Evolutionary conservation across 2,329 filamentous ascomycete genomes (phyloP), one percentile per base, ranked within the genome.

Genomic region (Hypoxylon sp.): DNA sequence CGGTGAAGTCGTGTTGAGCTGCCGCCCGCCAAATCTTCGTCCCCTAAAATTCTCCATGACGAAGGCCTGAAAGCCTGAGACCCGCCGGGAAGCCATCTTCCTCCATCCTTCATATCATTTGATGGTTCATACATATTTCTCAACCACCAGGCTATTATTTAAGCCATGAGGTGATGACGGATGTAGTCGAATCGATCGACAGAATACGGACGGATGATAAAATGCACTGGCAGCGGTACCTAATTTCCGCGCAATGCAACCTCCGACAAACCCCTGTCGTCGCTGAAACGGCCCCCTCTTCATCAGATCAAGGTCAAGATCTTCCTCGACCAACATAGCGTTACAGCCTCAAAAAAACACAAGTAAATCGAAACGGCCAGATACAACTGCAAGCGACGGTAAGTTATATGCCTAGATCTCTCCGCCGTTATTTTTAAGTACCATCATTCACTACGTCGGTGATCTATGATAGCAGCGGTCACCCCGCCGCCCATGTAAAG

Each of bases 21-120:
- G 33, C 11, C 51, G 46, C 10, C 11, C 49, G 22, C 58, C 44
- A 31, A 25, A 33, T 37, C 35, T 48, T 37, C n/a, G 40, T 20
- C 31, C 33, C 7, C 13, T 31, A 22, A 65, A 7, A 40, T 22
- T 57, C 31, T 62, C 46, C 61, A 17, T 22, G 13, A 51, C 49
- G 6, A 59, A 51, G 50, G 61, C 61, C 40, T 62, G 54, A 46
- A 65, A 68, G 50, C 64, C 61, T 42, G 64, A 56, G 4, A 31
- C 54, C 53, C 42, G 51, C 33, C 53, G 48, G 11, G 53, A n/a
- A 51, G 60, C 42, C 68, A 67, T 70, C 10, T 30, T 14, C 51
- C 25, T 48, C 17, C 46, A 11, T 27, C 14, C 6, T n/a, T 48
- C 49, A 35, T 22, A 14, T 20, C 44, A 4, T 49, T 44, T 48